These are phyloP conservation scores for Kodamaea lidongshanica DNA, from an alignment of 805 yeast species.

Conservation along the genomic window DNA sequence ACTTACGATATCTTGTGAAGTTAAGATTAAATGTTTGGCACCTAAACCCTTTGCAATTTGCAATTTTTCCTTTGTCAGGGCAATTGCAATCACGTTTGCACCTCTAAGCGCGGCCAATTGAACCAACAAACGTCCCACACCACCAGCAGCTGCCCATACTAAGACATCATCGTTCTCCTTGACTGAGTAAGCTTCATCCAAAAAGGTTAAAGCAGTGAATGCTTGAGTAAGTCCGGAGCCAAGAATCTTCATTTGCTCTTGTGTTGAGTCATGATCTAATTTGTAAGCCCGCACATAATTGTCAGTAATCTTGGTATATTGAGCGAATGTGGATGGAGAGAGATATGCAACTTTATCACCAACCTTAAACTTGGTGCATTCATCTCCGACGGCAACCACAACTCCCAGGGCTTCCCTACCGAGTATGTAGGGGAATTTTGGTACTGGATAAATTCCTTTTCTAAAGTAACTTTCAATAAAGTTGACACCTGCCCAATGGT, in stretches of 20 bases:
- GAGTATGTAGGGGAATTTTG: slow-evolving; percentile 50
- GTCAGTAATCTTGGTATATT: slow-evolving; percentile 51
- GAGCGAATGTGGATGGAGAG: slow-evolving; percentile 55
- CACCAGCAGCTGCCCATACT: slow-evolving; percentile 94
- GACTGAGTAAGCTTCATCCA: slow-evolving; percentile 59
- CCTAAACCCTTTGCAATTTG: slow-evolving; percentile 62
- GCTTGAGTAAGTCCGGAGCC: slow-evolving; percentile 68
- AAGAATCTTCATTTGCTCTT: slow-evolving; percentile 45
- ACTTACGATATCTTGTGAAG: slow-evolving; percentile 49
- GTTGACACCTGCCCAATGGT: slow-evolving; percentile 73
- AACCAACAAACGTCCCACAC: slow-evolving; percentile 69
- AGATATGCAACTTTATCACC: slow-evolving; percentile 70
- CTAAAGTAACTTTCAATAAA: slow-evolving; percentile 81
- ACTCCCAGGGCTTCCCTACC: slow-evolving; percentile 75
- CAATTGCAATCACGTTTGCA: slow-evolving; percentile 79
- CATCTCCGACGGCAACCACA: slow-evolving; percentile 57
- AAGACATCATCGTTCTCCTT: slow-evolving; percentile 65
- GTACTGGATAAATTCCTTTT: slow-evolving; percentile 62
- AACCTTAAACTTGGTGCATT: slow-evolving; percentile 47
- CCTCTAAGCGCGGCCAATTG: slow-evolving; percentile 62
- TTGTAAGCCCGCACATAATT: slow-evolving; percentile 34
- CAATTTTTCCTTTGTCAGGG: slow-evolving; percentile 71
- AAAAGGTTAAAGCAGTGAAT: slow-evolving; percentile 70
- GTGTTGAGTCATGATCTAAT: slow-evolving; percentile 43
- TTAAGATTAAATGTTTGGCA: slow-evolving; percentile 61